Percentiles rank a stretch among this genome's conserved stretches.
These are phyloP conservation scores for Hanseniaspora uvarum DNA, from an alignment of 1,139 yeast genomes.

Conservation along the genomic window DNA sequence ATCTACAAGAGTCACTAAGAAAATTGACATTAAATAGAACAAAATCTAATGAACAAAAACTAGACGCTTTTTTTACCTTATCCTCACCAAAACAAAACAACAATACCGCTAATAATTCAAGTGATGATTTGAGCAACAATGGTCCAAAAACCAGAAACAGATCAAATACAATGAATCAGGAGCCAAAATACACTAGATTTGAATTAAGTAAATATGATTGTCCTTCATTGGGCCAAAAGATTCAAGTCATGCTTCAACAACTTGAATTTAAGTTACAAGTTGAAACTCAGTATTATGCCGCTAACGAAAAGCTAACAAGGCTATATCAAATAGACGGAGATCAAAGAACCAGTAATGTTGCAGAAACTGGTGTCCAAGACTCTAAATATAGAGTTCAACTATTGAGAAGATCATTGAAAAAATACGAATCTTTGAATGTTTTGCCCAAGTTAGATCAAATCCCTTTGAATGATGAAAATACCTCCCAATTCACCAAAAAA, in stretches of 20 bases:
- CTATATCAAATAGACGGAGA: constrained; percentile 88
- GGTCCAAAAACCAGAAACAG: constrained; percentile 5
- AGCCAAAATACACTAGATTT: constrained; percentile 42
- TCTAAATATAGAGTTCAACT: constrained; percentile 77
- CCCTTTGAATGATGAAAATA: constrained; percentile 35
- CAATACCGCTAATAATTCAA: neutral
- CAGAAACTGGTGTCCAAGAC: constrained; percentile 77
- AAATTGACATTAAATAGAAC: constrained; percentile 38
- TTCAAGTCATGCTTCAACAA: constrained; percentile 90
- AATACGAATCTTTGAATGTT: constrained; percentile 83
- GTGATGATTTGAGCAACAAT: neutral
- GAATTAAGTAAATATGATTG: constrained; percentile 87
- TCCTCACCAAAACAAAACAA: constrained; percentile 12
- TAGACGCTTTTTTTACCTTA: constrained; percentile 8
- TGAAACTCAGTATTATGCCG: constrained; percentile 84
- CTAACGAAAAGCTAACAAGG: constrained; percentile 78
- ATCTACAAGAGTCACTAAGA: constrained; percentile 64
- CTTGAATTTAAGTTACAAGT: constrained; percentile 86
- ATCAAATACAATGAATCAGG: constrained; percentile 23
- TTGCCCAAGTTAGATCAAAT: constrained; percentile 34
- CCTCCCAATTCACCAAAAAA: constrained; percentile 61
- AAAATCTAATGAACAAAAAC: neutral
- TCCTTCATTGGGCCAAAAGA: constrained; percentile 89
- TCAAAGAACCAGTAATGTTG: constrained; percentile 71
- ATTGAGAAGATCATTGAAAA: constrained; percentile 69